Conservation (phyloP, 2,329 filamentous ascomycete species). For the Davidsoniella australis region DNA sequence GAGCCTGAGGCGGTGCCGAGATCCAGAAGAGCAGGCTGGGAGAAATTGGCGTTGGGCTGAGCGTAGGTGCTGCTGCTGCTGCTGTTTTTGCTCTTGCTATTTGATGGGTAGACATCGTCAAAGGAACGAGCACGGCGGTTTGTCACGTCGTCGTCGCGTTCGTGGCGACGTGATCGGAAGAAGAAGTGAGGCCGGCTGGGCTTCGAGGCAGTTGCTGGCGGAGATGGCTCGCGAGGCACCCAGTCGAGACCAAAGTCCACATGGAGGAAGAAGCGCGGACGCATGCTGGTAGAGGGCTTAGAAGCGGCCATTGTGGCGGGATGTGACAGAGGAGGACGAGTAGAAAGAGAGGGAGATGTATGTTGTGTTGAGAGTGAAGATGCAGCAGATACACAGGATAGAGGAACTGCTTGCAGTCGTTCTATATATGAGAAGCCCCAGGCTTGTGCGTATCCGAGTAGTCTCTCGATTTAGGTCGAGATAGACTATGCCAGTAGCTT, state of each 20-base stretch:
- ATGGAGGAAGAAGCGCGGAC: slow-evolving; percentile 28
- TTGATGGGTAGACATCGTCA: slow-evolving; percentile 28
- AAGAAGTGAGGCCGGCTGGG: slow-evolving; percentile 18
- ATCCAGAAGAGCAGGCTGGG: slow-evolving; percentile 4
- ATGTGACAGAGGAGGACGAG: neutral
- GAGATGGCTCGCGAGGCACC: slow-evolving; percentile 23
- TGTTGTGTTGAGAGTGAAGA: neutral
- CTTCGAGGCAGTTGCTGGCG: slow-evolving; percentile 27
- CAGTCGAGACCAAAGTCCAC: slow-evolving; percentile 36
- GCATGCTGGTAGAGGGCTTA: slow-evolving; percentile 15
- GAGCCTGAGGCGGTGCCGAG: neutral
- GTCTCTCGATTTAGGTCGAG: too few species aligned
- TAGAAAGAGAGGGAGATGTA: neutral
- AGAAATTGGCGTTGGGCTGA: neutral
- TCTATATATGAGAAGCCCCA: too few species aligned
- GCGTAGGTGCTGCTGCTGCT: neutral
- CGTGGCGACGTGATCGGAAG: neutral
- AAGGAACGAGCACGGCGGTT: slow-evolving; percentile 15
- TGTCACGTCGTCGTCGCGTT: slow-evolving; percentile 13
- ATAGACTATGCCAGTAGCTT: too few species aligned
- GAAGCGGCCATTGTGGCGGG: slow-evolving; percentile 3
- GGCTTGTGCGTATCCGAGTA: too few species aligned
- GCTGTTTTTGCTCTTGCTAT: slow-evolving; percentile 17
- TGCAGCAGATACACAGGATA: too few species aligned
- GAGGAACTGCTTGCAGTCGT: too few species aligned